Evolutionary conservation across 2,329 filamentous ascomycete genomes (phyloP).

Genomic region (Colletotrichum endophyticum): DNA sequence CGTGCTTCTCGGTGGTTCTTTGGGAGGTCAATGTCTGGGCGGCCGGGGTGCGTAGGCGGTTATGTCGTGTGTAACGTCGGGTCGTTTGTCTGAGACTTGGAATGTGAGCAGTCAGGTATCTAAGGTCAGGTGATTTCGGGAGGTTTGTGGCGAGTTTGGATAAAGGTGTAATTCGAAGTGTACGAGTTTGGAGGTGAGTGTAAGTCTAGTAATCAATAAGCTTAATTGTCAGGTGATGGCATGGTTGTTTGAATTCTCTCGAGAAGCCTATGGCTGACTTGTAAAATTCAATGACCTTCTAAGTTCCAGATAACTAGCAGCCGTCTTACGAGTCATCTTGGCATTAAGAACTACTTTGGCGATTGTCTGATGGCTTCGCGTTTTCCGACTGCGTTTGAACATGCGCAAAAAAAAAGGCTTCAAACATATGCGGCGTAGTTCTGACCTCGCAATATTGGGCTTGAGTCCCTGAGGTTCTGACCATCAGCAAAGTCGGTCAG

Average conservation of each 20-base stretch:
- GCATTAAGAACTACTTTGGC: background rate
- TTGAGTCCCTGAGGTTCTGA: no score
- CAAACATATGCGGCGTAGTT: background rate
- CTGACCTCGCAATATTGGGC: background rate
- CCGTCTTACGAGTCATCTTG: background rate
- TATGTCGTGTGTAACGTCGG: background rate
- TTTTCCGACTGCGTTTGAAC: background rate
- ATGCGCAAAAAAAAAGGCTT: background rate
- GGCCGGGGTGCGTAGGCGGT: background rate
- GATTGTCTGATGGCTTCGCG: background rate
- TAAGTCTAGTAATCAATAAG: background rate
- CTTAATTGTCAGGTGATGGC: background rate
- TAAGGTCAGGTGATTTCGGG: background rate
- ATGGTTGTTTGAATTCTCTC: background rate
- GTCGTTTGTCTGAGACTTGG: background rate
- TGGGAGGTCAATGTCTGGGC: background rate
- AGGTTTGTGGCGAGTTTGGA: background rate
- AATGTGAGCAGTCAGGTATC: background rate
- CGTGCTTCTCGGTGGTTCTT: background rate
- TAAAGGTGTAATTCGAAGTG: background rate
- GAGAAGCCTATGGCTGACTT: background rate
- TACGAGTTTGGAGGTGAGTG: background rate
- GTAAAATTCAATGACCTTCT: background rate
- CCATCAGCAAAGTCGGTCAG: background rate
- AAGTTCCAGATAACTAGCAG: background rate